Conservation (phyloP, 352 stramenopile species). For the Globisporangium cystogenes region DNA sequence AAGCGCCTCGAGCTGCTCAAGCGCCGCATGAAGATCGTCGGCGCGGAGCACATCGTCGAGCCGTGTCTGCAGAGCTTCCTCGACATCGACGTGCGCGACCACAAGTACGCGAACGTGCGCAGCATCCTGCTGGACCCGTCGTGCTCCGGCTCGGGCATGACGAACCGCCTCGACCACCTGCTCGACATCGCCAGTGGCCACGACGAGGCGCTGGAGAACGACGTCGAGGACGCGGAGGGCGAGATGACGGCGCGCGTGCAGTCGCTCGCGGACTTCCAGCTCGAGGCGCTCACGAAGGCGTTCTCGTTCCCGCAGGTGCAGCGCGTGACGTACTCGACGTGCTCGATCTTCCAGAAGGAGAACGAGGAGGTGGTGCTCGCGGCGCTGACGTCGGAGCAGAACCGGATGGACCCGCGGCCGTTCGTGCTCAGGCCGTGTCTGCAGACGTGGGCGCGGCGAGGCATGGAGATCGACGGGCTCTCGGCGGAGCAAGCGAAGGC, state of each 20-base stretch:
- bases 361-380: slow-evolving; percentile 93
- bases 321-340: slow-evolving; percentile 96
- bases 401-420: slow-evolving; percentile 27
- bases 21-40: slow-evolving; percentile 79
- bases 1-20: slow-evolving; percentile 88
- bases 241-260: slow-evolving; percentile 77
- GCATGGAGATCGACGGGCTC: slow-evolving; percentile 53
- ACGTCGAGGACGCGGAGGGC: slow-evolving; percentile 24
- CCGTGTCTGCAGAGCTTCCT: slow-evolving; percentile 92
- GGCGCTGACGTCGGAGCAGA: slow-evolving; percentile 72
- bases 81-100: slow-evolving; percentile 64
- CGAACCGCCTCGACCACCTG: slow-evolving; percentile 89
- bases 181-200: slow-evolving; percentile 79
- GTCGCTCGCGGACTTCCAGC: slow-evolving; percentile 94
- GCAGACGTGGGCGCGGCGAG: slow-evolving; percentile 66
- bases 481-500: slow-evolving; percentile 53
- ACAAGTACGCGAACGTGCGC: slow-evolving; percentile 84
- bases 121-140: slow-evolving; percentile 95
- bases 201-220: slow-evolving; percentile 34
- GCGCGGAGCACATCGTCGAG: slow-evolving; percentile 73
- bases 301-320: slow-evolving; percentile 93
- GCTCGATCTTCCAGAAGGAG: slow-evolving; percentile 94
- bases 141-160: slow-evolving; percentile 96
- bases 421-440: slow-evolving; percentile 73
- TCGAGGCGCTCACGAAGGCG: slow-evolving; percentile 90